These are phyloP conservation scores for Solanum hybrid DNA, from an alignment of 305 asterid genomes.

Conservation along the genomic window DNA sequence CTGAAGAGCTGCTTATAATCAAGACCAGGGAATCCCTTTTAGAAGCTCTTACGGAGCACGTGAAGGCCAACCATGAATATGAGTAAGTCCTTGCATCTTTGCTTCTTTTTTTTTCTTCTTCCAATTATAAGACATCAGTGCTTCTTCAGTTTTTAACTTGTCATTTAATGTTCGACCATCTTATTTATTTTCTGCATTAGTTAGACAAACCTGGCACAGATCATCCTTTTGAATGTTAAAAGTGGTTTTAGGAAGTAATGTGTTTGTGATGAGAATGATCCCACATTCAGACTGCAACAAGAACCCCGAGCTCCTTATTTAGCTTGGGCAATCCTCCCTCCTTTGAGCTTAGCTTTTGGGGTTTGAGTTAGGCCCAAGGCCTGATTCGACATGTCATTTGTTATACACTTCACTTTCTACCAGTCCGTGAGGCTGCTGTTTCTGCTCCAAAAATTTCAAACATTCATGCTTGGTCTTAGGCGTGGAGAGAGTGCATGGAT, in stretches of 20 bases:
- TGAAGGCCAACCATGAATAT: slow-evolving; percentile 83
- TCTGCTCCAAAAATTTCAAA: background rate
- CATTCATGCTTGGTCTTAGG: background rate
- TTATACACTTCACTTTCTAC: background rate
- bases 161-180: background rate
- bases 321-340: background rate
- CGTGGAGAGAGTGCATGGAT: background rate
- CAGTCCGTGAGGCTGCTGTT: background rate
- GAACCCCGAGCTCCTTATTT: background rate
- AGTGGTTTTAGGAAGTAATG: background rate
- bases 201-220: background rate
- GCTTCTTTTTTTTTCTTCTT: background rate
- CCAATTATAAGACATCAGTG: background rate
- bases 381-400: background rate
- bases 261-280: background rate
- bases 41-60: slow-evolving; percentile 74
- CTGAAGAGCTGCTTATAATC: slow-evolving; percentile 90
- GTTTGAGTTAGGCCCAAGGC: background rate
- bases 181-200: background rate
- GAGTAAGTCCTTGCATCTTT: slow-evolving; percentile 41
- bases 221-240: background rate
- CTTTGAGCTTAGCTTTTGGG: background rate
- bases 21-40: slow-evolving; percentile 88
- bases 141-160: background rate
- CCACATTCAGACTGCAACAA: background rate